Evolutionary conservation across 306 rosid species (phyloP).

Genomic region (Canavalia gladiata): DNA sequence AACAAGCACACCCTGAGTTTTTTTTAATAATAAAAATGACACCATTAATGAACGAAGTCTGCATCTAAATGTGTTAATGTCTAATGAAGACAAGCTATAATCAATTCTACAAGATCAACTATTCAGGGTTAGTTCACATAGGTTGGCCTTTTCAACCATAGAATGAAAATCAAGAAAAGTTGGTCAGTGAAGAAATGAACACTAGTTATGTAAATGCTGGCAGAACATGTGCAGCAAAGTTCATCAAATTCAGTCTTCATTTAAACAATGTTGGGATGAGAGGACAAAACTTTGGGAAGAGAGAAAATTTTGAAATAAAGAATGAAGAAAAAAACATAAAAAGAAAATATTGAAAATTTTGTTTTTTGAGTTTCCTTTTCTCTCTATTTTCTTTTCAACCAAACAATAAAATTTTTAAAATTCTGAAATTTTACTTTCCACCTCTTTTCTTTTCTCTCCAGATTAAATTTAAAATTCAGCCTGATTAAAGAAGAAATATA

Average conservation of each 20-base stretch:
- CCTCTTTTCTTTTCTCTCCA: background rate
- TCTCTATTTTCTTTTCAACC: background rate
- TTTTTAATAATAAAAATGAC: slow-evolving; percentile 15
- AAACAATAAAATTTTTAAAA: background rate
- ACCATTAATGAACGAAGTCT: slow-evolving; percentile 35
- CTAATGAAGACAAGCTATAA: slow-evolving; percentile 26
- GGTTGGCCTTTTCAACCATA: slow-evolving; percentile 24
- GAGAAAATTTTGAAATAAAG: background rate
- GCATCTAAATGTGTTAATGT: slow-evolving; percentile 21
- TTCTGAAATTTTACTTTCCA: background rate
- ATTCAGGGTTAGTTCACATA: slow-evolving; percentile 29
- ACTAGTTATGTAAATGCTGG: slow-evolving; percentile 6
- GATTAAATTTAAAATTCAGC: background rate
- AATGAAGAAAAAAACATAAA: background rate
- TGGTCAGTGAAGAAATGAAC: slow-evolving; percentile 18
- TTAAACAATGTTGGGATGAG: background rate
- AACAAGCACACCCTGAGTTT: slow-evolving; percentile 89
- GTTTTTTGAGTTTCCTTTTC: background rate
- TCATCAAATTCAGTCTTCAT: background rate
- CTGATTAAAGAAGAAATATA: slow-evolving; percentile 1
- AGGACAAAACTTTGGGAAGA: background rate
- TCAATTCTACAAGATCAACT: slow-evolving; percentile 33
- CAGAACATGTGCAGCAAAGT: background rate
- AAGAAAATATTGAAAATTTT: background rate
- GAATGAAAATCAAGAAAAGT: slow-evolving; percentile 29